phyloP scores from a whole-genome alignment of 768 basidiomycete species.

The Leccinum ochraceum region DNA sequence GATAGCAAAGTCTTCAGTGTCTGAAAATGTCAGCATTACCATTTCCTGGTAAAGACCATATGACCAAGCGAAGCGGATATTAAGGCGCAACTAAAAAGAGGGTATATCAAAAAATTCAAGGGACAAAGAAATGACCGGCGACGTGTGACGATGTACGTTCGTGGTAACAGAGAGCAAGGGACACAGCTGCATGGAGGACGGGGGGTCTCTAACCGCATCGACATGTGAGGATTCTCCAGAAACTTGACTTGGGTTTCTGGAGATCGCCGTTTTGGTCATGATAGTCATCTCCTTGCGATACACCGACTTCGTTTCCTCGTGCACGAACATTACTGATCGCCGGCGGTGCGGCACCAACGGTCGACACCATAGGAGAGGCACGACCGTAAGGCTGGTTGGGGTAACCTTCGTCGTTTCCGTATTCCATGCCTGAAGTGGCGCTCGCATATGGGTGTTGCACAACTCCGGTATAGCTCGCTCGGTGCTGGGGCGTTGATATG shows the following conservation, averaged over 20 bases:
- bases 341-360: conserved; percentile 64
- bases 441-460: conserved; percentile 73
- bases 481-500: conserved; percentile 52
- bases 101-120: conserved; percentile 41
- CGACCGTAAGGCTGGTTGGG: conserved; percentile 69
- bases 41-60: conserved; percentile 33
- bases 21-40: conserved; percentile 30
- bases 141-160: conserved; percentile 30
- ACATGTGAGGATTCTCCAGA: conserved; percentile 76
- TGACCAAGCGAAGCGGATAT: conserved; percentile 38
- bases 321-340: conserved; percentile 75
- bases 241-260: conserved; percentile 50
- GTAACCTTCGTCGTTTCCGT: conserved; percentile 59
- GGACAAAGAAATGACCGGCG: conserved; percentile 37
- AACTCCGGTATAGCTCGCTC: conserved; percentile 42
- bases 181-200: conserved; percentile 14
- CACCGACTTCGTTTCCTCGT: conserved; percentile 66
- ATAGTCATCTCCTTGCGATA: conserved; percentile 61
- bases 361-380: conserved; percentile 80
- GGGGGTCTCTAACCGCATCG: conserved; percentile 57
- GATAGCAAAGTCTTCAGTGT: conserved; percentile 26
- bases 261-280: conserved; percentile 57
- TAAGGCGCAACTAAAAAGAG: conserved; percentile 35
- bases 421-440: conserved; percentile 60
- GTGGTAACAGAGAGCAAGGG: conserved; percentile 24